Evolutionary conservation across 2,329 filamentous ascomycete species (phyloP).

Genomic region (Colletotrichum tamarilloi): DNA sequence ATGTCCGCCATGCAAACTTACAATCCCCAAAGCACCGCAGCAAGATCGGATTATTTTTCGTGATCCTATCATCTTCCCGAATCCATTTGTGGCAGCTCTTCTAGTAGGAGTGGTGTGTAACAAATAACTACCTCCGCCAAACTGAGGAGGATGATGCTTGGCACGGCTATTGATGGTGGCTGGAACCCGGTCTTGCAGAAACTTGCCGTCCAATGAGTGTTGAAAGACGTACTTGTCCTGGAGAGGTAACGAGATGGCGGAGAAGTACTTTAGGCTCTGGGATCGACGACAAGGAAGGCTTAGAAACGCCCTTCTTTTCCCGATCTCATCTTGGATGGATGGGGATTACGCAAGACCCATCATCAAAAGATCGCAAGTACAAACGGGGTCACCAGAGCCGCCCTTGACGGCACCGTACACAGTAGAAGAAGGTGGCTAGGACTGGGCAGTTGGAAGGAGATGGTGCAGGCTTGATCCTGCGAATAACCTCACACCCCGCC

Average conservation of each 20-base stretch:
- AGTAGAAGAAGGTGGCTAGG: no score
- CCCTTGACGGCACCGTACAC: no score
- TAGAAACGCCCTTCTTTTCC: neutral
- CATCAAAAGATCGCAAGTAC: neutral
- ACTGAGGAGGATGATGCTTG: neutral
- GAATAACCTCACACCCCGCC: neutral
- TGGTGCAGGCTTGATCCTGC: conserved; percentile 22
- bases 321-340: neutral
- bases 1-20: neutral
- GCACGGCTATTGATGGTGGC: neutral
- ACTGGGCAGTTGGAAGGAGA: neutral
- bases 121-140: neutral
- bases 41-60: neutral
- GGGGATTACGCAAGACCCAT: conserved; percentile 7
- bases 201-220: neutral
- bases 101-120: neutral
- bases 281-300: conserved; percentile 29
- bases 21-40: neutral
- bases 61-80: neutral
- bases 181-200: neutral
- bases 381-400: neutral
- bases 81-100: neutral
- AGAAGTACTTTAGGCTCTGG: neutral
- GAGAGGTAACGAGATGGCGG: neutral
- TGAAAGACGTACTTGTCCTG: neutral